These are phyloP conservation scores for Fraxinus americana DNA, from an alignment of 257 asterid genomes.

Conservation along the genomic window DNA sequence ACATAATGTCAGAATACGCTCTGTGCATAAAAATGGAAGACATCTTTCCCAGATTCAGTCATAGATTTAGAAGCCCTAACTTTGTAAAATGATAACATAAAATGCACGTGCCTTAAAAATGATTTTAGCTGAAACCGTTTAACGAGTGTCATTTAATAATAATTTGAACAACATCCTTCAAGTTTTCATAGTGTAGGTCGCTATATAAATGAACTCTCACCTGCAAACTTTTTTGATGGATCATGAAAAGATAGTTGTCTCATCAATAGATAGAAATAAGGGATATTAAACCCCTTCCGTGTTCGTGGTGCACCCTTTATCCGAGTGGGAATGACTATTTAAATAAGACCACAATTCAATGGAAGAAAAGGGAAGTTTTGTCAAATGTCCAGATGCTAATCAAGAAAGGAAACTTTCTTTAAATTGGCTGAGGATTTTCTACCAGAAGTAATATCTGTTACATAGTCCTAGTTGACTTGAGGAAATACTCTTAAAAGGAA, in stretches of 20 bases:
- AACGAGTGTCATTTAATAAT: not conserved
- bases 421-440: not conserved
- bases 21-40: not conserved
- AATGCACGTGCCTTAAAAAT: not conserved
- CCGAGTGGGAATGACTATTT: not conserved
- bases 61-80: not conserved
- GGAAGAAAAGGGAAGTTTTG: not conserved
- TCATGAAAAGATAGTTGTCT: no score
- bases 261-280: no score
- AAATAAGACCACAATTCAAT: not conserved
- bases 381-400: slow-evolving; percentile 2
- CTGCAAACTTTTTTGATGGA: not conserved
- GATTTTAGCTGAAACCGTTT: not conserved
- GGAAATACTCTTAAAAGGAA: not conserved
- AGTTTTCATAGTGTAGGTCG: not conserved
- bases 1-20: not conserved
- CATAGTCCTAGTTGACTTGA: not conserved
- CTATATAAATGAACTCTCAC: not conserved
- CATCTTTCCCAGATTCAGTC: not conserved
- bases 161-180: not conserved
- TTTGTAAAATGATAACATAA: not conserved
- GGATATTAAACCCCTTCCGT: no score
- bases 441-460: not conserved
- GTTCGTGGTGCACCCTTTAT: no score
- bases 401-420: not conserved